Evolutionary conservation across 768 basidiomycete genomes (phyloP), one percentile per base, ranked within the genome.

Genomic region (Sistotremastrum niveocremeum): DNA sequence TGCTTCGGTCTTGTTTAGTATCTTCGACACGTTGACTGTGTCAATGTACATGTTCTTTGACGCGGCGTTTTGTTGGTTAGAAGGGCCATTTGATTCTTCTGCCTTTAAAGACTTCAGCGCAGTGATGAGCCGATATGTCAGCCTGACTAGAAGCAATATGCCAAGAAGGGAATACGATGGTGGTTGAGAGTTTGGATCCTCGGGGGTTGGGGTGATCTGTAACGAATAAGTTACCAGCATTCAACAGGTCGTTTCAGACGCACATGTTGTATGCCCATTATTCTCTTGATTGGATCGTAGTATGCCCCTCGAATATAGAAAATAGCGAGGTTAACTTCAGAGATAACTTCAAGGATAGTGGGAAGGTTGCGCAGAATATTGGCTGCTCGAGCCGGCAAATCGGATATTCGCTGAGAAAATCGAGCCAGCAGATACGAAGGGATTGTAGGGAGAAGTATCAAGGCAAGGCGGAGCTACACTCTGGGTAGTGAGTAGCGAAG

Each of bases 101-200:
- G 20, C 52, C 31, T 42, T 37, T 47, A 20, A 45, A 20, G 34
- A 39, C 46, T n/a, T 32, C 49, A 77, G 44, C 60, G 67, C 69
- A 9, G 54, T 62, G 34, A 76, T 45, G 4, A 85, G 63, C 6
- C 84, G 77, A 60, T 87, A 70, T 5, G 77, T 51, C 3, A 88
- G 71, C 45, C 84, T 70, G 34, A 80, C 58, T 31, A 68, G 64
- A 32, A 91, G 73, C 44, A 91, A 67, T 37, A 88, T 64, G 8
- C 88, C 88, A 4, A 91, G 71, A 12, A 91, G 60, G n/a, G 86
- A 81, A 61, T 91, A 91, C 10, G 88, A 89, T 5, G 88, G 88
- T 6, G 84, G 81, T 42, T 79, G 72, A 7, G 69, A 66, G 57
- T 82, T 75, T 20, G 83, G 85, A 53, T 84, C 72, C 52, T 77